Evolutionary conservation across 257 asterid species (phyloP).

Genomic region (Rhazya stricta): DNA sequence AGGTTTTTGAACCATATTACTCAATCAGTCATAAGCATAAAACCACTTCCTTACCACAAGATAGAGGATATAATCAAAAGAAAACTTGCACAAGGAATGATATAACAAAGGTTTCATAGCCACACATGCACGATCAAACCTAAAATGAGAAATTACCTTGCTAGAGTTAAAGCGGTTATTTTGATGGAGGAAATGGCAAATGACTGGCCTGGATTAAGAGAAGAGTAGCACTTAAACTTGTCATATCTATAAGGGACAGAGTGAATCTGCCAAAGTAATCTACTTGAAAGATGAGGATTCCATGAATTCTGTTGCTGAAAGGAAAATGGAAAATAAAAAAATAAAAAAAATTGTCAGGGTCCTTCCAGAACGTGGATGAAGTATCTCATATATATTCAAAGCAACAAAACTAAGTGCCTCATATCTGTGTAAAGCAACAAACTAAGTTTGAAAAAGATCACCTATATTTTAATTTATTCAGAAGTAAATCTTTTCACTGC

Average conservation of each 20-base stretch:
- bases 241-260: constrained; percentile 35
- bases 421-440: background rate
- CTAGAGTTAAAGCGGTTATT: constrained; percentile 49
- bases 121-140: background rate
- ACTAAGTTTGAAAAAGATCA: background rate
- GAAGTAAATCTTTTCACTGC: background rate
- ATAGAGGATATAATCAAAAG: constrained; percentile 5
- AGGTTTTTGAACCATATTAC: background rate
- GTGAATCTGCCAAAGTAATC: constrained; percentile 36
- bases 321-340: constrained; percentile 22
- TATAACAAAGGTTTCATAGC: background rate
- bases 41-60: background rate
- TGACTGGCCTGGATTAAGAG: constrained; percentile 48
- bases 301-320: constrained; percentile 57
- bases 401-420: background rate
- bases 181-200: constrained; percentile 45
- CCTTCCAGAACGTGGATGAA: background rate
- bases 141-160: constrained; percentile 47
- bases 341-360: constrained; percentile 20
- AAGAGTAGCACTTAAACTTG: constrained; percentile 57
- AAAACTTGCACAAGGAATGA: background rate
- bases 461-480: background rate
- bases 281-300: constrained; percentile 47
- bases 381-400: background rate
- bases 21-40: background rate